Percentiles rank a stretch among this genome's conserved stretches.
Evolutionary conservation across 2,329 filamentous ascomycete species (phyloP).

Genomic region (Sclerotinia subarctica): DNA sequence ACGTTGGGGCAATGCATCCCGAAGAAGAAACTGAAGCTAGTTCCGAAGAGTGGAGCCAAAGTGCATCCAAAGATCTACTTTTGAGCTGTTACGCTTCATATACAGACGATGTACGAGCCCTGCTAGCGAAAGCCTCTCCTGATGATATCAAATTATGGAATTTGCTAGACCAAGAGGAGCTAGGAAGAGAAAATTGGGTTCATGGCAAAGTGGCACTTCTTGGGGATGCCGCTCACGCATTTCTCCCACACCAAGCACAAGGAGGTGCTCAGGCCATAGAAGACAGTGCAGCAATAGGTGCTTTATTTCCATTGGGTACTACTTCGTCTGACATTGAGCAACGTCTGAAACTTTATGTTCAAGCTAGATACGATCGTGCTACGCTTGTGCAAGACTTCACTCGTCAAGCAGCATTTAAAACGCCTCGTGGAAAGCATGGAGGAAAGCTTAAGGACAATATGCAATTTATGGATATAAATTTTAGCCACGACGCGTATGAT

Average conservation of each 20-base stretch:
- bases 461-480: constrained; percentile 43
- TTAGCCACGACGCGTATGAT: constrained; percentile 51
- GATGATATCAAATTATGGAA: constrained; percentile 54
- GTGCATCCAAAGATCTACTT: constrained; percentile 41
- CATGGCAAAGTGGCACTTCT: constrained; percentile 54
- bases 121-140: constrained; percentile 46
- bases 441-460: constrained; percentile 42
- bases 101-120: constrained; percentile 41
- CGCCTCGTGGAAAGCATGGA: constrained; percentile 20
- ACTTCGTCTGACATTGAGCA: constrained; percentile 48
- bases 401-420: constrained; percentile 39
- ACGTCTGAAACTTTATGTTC: constrained; percentile 57
- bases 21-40: constrained; percentile 46
- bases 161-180: constrained; percentile 48
- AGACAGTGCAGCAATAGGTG: constrained; percentile 58
- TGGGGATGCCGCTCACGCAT: constrained; percentile 67
- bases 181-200: constrained; percentile 44
- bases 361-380: constrained; percentile 55
- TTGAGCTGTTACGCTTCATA: constrained; percentile 45
- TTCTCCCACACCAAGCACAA: constrained; percentile 61
- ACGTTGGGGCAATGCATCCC: constrained; percentile 52
- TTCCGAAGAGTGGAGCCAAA: constrained; percentile 43
- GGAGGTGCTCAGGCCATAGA: constrained; percentile 65
- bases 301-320: constrained; percentile 52
- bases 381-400: constrained; percentile 57